phyloP scores from a whole-genome alignment of 306 rosid genomes.

The Styphnolobium japonicum region DNA sequence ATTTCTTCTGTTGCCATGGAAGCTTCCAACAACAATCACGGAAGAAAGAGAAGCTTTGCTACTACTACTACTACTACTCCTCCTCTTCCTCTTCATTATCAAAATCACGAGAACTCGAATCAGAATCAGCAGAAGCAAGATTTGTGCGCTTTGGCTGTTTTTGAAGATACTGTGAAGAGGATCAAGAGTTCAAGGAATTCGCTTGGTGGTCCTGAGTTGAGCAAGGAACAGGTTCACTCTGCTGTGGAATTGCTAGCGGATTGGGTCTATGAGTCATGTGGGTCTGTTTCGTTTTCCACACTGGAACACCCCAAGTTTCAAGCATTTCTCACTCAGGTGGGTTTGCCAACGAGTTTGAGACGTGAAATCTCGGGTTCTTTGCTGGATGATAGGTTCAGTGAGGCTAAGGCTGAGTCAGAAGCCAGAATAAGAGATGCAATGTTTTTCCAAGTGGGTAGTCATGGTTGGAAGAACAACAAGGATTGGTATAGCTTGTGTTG shows the following conservation, averaged over 20 bases:
- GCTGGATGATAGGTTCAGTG: constrained; percentile 68
- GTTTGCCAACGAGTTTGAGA: constrained; percentile 54
- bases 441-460: constrained; percentile 73
- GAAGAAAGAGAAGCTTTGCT: constrained; percentile 65
- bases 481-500: constrained; percentile 36
- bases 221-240: constrained; percentile 64
- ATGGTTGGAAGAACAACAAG: constrained; percentile 63
- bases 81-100: too few relatives aligned
- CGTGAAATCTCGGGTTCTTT: constrained; percentile 64
- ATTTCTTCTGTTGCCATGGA: constrained; percentile 58
- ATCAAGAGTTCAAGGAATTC: constrained; percentile 63
- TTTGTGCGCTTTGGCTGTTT: constrained; percentile 68
- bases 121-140: constrained; percentile 56
- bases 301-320: constrained; percentile 73
- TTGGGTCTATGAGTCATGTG: constrained; percentile 83
- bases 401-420: constrained; percentile 60
- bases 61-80: too few relatives aligned
- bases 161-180: constrained; percentile 72
- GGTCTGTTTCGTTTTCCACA: constrained; percentile 65
- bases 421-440: constrained; percentile 69
- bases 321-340: constrained; percentile 66
- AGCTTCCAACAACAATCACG: constrained; percentile 43
- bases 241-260: constrained; percentile 63
- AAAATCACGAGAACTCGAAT: too few relatives aligned
- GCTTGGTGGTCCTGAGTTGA: constrained; percentile 42